Percentiles rank a stretch among this genome's conserved stretches.
phyloP scores from a whole-genome alignment of 768 basidiomycete species.

The Cubamyces sp. region DNA sequence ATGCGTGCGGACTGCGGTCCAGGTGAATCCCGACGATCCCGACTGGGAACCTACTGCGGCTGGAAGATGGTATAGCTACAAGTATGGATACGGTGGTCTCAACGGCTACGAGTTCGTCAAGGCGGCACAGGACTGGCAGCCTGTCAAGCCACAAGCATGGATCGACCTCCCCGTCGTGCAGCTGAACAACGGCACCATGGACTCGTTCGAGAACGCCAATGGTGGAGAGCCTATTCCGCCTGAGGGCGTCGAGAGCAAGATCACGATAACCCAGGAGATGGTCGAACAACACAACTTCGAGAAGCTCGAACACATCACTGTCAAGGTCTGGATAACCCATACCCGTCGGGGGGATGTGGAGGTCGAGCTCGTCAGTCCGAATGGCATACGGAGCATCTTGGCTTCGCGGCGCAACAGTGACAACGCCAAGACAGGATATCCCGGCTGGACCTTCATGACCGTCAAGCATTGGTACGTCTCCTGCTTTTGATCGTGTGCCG shows the following conservation, averaged over 20 bases:
- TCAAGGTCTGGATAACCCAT: slow-evolving; percentile 94
- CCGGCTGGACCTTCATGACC: slow-evolving; percentile 98
- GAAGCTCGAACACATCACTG: slow-evolving; percentile 87
- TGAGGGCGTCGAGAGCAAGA: slow-evolving; percentile 66
- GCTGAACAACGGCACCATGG: slow-evolving; percentile 62
- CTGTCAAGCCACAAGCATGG: slow-evolving; percentile 96
- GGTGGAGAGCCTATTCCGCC: slow-evolving; percentile 70
- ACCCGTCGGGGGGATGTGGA: slow-evolving; percentile 88
- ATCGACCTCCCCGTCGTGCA: slow-evolving; percentile 75
- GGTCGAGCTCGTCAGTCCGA: slow-evolving; percentile 85
- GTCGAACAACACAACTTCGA: slow-evolving; percentile 81
- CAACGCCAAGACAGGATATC: slow-evolving; percentile 65
- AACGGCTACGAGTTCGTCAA: slow-evolving; percentile 84
- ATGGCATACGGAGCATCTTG: slow-evolving; percentile 82
- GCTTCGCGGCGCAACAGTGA: slow-evolving; percentile 75
- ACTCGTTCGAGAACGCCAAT: slow-evolving; percentile 51
- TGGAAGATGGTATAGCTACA: slow-evolving; percentile 79
- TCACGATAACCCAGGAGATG: slow-evolving; percentile 68
- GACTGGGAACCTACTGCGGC: slow-evolving; percentile 88
- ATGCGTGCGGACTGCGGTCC: slow-evolving; percentile 72
- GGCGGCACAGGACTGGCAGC: slow-evolving; percentile 78
- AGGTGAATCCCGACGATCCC: slow-evolving; percentile 86
- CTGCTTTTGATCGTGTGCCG: slow-evolving; percentile 5
- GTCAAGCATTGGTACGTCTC: slow-evolving; percentile 91
- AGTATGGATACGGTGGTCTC: slow-evolving; percentile 92